phyloP scores from a whole-genome alignment of 108 stramenopile species.

The Pseudonitzschia pungens region DNA sequence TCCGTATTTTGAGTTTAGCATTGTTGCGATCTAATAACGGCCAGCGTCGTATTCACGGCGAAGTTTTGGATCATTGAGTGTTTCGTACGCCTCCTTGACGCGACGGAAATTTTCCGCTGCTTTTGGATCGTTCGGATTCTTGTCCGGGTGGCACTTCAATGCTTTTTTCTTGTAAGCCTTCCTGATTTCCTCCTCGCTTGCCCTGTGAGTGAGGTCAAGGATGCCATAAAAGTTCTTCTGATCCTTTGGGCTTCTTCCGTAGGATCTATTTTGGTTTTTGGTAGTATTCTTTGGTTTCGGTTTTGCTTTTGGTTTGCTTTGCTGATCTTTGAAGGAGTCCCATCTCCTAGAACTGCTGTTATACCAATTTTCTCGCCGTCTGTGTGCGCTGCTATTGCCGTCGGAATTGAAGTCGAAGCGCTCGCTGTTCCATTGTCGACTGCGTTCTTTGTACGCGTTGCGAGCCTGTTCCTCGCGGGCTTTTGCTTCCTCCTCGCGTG shows the following conservation, averaged over 20 bases:
- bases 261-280: slow-evolving; percentile 13
- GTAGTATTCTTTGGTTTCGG: neutral
- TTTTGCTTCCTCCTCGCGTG: slow-evolving; percentile 24
- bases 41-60: slow-evolving; percentile 65
- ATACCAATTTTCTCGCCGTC: slow-evolving; percentile 46
- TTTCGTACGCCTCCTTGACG: slow-evolving; percentile 74
- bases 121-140: slow-evolving; percentile 43
- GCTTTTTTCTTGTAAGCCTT: slow-evolving; percentile 71
- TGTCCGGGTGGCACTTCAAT: slow-evolving; percentile 50
- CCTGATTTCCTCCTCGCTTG: slow-evolving; percentile 68
- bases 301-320: slow-evolving; percentile 17
- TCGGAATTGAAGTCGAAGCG: slow-evolving; percentile 27
- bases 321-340: slow-evolving; percentile 57
- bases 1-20: too few relatives aligned
- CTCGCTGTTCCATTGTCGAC: slow-evolving; percentile 46
- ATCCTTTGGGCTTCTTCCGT: slow-evolving; percentile 5
- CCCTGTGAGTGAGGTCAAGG: slow-evolving; percentile 51
- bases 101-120: slow-evolving; percentile 77
- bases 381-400: slow-evolving; percentile 21
- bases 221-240: slow-evolving; percentile 49
- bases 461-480: slow-evolving; percentile 19
- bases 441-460: slow-evolving; percentile 34
- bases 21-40: neutral
- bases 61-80: slow-evolving; percentile 52
- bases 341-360: slow-evolving; percentile 54